Base-by-base conservation (phyloP, 2,329 filamentous ascomycete genomes). In the Trichoderma lentiforme region DNA sequence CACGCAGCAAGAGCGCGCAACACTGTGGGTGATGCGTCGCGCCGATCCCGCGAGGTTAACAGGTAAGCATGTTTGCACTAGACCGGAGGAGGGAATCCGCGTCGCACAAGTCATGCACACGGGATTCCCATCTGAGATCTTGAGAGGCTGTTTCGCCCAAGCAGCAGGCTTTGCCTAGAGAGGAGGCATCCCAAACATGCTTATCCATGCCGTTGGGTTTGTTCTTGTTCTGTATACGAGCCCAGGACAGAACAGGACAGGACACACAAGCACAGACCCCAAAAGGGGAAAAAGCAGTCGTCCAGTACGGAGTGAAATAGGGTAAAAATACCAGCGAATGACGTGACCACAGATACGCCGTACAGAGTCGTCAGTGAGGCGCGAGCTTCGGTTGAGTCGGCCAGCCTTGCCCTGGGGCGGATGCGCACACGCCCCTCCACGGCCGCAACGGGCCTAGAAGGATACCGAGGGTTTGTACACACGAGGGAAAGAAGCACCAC, bases 31-130 rank as follows among this genome's bases (percentile, higher is more conserved):
- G 65, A 68, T 58, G 57, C 34, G 53, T 68, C 57, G 65, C 34
- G 67, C 56, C 36, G 67, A 70, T 70, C 67, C 67, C 57, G 32
- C 58, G 57, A 70, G 67, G 57, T 63, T 70, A 62, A 62, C 9
- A 28, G 43, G 58, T 70, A 70, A 70, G 67, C 67, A 70, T 70
- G 67, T 62, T 70, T 70, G 57, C 56, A 60, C 56, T 68, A 68
- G 32, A 30, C 64, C 51, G 32, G 24, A 28, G 12, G 32, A 30
- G n/a, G 64, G 51, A 18, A 68, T 60, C 58, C 39, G 32, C 3
- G 36, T n/a, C 9, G 63, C 32, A 56, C 63, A 66, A 64, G 63
- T 21, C 32, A 53, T 36, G 63, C n/a, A 61, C 7, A 61, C 30
- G 18, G 12, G 43, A 32, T 9, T 51, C 43, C n/a, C n/a, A 53